Base-by-base conservation (phyloP, 768 basidiomycete genomes). In the Multifurca ochricompacta region DNA sequence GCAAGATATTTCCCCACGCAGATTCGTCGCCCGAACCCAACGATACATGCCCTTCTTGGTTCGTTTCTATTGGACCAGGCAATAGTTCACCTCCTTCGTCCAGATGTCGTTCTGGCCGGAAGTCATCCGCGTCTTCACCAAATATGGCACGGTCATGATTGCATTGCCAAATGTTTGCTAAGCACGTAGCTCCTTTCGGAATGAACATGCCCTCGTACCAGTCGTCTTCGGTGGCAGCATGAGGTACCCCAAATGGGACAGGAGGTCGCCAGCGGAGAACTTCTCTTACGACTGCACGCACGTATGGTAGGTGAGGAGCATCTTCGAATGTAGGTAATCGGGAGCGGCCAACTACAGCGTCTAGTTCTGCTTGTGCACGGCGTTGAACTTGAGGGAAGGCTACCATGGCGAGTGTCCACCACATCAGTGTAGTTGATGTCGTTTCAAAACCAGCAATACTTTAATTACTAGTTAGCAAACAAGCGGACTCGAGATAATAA, bases 121-220 rank as follows among this genome's bases (percentile, higher is more conserved):
- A 67, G n/a, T 48, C 23, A 10, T 55, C 59, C 1, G 45, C 61
- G 25, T 68, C 63, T 2, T 49, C 45, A 7, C 64, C 65, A 39
- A 64, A 68, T 16, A 67, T 47, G 2, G 59, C 54, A 13, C 55
- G 56, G 36, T 66, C 62, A 28, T 53, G 57, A 47, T 66, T 64
- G 34, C 64, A 56, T 23, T 53, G 51, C 48, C 43, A 70, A 47
- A 63, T 53, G 45, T 70, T 70, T 11, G 59, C 63, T 19, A 70
- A 52, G 18, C 70, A 59, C 1, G 68, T 63, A 1, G 70, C 67
- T 8, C 69, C 71, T 30, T 63, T 67, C 0, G 72, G 71, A 18
- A 74, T 70, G 48, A 64, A 56, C 43, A 55, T 56, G n/a, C n/a
- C n/a, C n/a, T n/a, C n/a, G n/a, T n/a, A n/a, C n/a, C n/a, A n/a